Percentiles rank a stretch among this genome's conserved stretches.
Evolutionary conservation across 768 basidiomycete species (phyloP).

Genomic region (Megacollybia marginata): DNA sequence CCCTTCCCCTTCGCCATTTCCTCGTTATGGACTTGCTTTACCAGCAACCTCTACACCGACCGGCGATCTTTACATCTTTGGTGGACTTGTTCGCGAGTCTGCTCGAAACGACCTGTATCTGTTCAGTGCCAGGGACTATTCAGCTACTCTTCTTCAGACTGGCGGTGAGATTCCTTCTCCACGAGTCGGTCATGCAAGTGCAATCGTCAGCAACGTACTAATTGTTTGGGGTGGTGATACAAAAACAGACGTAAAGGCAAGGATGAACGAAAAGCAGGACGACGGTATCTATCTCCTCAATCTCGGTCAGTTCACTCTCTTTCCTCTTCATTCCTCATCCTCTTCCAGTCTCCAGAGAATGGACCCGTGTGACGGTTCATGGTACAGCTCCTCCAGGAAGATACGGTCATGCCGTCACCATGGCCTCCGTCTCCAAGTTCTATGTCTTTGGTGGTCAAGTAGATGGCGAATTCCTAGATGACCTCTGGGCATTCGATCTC

Average conservation of each 20-base stretch:
- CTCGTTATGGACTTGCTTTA: conserved; percentile 91
- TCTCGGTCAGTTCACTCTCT: conserved; percentile 55
- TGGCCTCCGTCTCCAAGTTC: conserved; percentile 80
- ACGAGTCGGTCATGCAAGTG: conserved; percentile 94
- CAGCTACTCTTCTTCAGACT: conserved; percentile 79
- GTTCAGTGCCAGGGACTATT: conserved; percentile 74
- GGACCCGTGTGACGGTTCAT: conserved; percentile 80
- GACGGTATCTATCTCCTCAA: conserved; percentile 92
- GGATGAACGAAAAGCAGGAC: conserved; percentile 72
- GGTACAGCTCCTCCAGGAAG: conserved; percentile 79
- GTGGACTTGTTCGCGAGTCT: conserved; percentile 87
- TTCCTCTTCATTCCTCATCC: background rate
- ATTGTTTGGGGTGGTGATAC: conserved; percentile 99
- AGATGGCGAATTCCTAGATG: conserved; percentile 89
- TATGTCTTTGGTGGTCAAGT: conserved; percentile 96
- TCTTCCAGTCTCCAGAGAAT: conserved; percentile 77
- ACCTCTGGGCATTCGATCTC: conserved; percentile 94
- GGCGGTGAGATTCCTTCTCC: conserved; percentile 83
- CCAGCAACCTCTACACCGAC: conserved; percentile 68
- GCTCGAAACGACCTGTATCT: conserved; percentile 91
- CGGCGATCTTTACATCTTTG: conserved; percentile 94
- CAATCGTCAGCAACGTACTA: conserved; percentile 90
- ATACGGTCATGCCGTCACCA: conserved; percentile 93
- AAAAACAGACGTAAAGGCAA: conserved; percentile 61
- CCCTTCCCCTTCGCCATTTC: conserved; percentile 85